A percentile compares a stretch with the other conserved stretches of the same genome.
Conservation (phyloP, 441 rosid genomes). For the Iberis amara region DNA sequence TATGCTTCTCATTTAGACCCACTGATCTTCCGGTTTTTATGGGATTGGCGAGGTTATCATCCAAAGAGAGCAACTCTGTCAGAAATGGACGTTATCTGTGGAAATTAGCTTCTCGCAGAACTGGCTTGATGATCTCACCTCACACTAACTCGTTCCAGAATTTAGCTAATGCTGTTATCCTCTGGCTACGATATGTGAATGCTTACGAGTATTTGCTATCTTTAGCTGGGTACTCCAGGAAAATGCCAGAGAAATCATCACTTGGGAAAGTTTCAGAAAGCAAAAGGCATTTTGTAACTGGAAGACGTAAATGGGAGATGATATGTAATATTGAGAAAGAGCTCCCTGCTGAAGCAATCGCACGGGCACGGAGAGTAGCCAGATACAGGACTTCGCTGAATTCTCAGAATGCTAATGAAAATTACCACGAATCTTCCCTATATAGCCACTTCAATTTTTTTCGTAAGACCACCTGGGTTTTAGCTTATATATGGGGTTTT, state of each 20-base stretch:
- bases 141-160: constrained; percentile 58
- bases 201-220: constrained; percentile 58
- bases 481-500: constrained; percentile 39
- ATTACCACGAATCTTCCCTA: constrained; percentile 30
- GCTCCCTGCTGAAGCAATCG: constrained; percentile 72
- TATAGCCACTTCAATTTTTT: constrained; percentile 29
- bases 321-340: constrained; percentile 59
- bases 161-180: constrained; percentile 40
- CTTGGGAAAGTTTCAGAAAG: constrained; percentile 43
- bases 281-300: constrained; percentile 38
- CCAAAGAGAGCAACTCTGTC: constrained; percentile 37
- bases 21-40: constrained; percentile 49
- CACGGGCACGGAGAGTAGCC: constrained; percentile 78
- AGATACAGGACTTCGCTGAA: constrained; percentile 47
- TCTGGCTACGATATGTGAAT: constrained; percentile 71
- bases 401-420: constrained; percentile 34
- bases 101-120: constrained; percentile 72
- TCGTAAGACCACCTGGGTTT: constrained; percentile 31
- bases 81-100: constrained; percentile 75
- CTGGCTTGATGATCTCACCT: constrained; percentile 46
- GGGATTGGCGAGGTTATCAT: constrained; percentile 39
- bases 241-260: constrained; percentile 35
- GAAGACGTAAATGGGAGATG: constrained; percentile 52
- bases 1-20: constrained; percentile 49
- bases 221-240: constrained; percentile 50